Base-by-base conservation (phyloP, 495 filamentous ascomycete genomes). In the Trichoderma gamsii region DNA sequence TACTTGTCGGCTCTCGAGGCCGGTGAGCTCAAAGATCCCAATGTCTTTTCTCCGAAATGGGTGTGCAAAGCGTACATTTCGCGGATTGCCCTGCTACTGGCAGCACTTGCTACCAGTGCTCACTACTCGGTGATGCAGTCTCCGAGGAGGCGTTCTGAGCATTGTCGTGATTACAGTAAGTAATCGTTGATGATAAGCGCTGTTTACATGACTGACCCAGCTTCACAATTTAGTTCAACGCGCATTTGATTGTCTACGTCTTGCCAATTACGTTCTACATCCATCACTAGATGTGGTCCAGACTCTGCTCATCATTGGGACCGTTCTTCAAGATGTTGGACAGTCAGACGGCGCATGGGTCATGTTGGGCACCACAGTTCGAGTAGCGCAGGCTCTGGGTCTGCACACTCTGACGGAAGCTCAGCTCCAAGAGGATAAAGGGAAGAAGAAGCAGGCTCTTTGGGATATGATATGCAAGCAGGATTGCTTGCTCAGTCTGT, bases 401-500 rank as follows among this genome's bases (percentile, higher is more conserved):
- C 21, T 52, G n/a, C 49, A 52, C 18, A 21, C 21, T n/a, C n/a
- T 21, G n/a, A 52, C 18, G 5, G 49, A 11, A 21, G n/a, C 49
- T 25, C 18, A 52, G n/a, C 49, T 21, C 6, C 21, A 18, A 9
- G 49, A 52, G 9, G 49, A 52, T 11, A 21, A 21, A 9, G 49
- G 18, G 8, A 52, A 52, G 49, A 52, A 23, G n/a, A 52, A 52
- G 9, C 49, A 23, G 49, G 21, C 18, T 23, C 49, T 52, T 23
- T 52, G 49, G 49, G 49, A 52, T 21, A 23, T 21, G 18, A 23
- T 52, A 2, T 52, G 49, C n/a, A 52, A 21, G 21, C 49, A 52
- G 49, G 49, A 52, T 7, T 52, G 49, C n/a, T 52, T 52, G 49
- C 49, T 52, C 49, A 52, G 49, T 23, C 49, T 52, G n/a, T 52